These are phyloP conservation scores for Cunninghamia lanceolata DNA, from an alignment of 75 land plant species.

Conservation along the genomic window DNA sequence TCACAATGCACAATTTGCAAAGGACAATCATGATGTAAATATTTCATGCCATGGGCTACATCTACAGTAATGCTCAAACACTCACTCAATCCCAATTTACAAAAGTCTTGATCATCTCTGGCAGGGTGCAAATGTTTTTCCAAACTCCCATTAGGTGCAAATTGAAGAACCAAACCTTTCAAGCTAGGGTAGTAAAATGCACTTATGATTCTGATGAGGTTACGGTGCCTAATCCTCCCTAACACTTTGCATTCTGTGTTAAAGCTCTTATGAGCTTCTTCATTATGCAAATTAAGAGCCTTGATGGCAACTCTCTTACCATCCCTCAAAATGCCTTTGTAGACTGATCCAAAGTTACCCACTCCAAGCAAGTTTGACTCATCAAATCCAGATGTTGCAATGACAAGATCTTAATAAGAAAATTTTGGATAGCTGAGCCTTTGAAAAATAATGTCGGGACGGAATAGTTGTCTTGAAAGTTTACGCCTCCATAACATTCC, in stretches of 20 bases:
- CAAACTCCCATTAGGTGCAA: conserved; percentile 17
- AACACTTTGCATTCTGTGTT: conserved; percentile 47
- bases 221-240: conserved; percentile 47
- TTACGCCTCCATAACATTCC: conserved; percentile 8
- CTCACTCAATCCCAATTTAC: neutral
- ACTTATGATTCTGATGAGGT: conserved; percentile 43
- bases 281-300: conserved; percentile 11
- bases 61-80: conserved; percentile 18
- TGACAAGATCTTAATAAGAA: conserved; percentile 21
- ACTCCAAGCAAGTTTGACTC: conserved; percentile 16
- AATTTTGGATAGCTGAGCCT: conserved; percentile 13
- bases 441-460: neutral
- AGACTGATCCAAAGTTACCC: conserved; percentile 26
- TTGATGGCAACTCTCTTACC: conserved; percentile 23
- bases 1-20: conserved; percentile 40
- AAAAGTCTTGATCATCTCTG: conserved; percentile 29
- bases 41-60: conserved; percentile 32
- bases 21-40: conserved; percentile 35
- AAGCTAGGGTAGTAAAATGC: conserved; percentile 42
- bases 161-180: conserved; percentile 37
- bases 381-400: conserved; percentile 37
- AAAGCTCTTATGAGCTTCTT: conserved; percentile 19
- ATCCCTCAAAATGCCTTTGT: conserved; percentile 18
- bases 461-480: neutral
- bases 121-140: conserved; percentile 12